Conservation (phyloP, 192 early-diverging fungal species). For the Cetraspora pellucida region DNA sequence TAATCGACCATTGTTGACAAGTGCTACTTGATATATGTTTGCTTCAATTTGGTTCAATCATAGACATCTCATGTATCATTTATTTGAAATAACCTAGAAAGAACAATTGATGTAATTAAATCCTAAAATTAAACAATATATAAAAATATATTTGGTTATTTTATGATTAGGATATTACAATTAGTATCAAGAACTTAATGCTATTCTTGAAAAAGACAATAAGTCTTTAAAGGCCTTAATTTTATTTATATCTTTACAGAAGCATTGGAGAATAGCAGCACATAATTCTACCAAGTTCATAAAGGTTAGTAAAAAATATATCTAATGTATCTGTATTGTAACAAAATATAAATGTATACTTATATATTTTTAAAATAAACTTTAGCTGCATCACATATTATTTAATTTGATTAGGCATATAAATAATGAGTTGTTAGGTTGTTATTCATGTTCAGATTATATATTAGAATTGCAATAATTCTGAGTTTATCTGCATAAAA, state of each 20-base stretch:
- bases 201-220: background rate
- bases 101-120: background rate
- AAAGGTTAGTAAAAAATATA: background rate
- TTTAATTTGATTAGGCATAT: background rate
- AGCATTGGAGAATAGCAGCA: background rate
- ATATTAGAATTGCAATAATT: background rate
- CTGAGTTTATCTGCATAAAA: background rate
- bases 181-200: background rate
- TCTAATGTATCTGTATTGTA: background rate
- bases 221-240: background rate
- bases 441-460: no score
- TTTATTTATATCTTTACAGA: no score
- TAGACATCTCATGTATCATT: constrained; percentile 7
- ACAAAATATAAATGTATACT: background rate
- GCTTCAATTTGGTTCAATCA: background rate
- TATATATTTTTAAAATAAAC: background rate
- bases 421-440: background rate
- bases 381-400: background rate
- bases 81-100: background rate
- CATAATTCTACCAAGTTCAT: background rate
- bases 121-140: background rate
- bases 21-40: constrained; percentile 3
- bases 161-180: background rate
- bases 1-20: background rate
- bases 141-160: background rate